Percentiles rank a stretch among this genome's conserved stretches.
phyloP scores from a whole-genome alignment of 805 yeast genomes.

The Myxozyma neotropica region DNA sequence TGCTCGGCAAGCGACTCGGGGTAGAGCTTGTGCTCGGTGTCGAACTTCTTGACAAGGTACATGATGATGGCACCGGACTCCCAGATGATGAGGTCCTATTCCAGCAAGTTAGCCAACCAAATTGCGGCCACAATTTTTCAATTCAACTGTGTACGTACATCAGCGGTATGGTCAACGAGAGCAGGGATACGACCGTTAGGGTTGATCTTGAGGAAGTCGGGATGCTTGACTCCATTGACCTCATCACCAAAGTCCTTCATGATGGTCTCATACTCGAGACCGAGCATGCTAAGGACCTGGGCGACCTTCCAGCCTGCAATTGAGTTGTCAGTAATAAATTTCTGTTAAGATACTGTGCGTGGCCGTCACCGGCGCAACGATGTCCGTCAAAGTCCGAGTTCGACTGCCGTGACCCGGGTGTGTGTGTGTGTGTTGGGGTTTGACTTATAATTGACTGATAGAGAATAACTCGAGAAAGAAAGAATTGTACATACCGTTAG shows the following conservation, averaged over 20 bases:
- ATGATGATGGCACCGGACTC: constrained; percentile 86
- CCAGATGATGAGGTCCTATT: constrained; percentile 57
- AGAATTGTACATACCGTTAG: constrained; percentile 36
- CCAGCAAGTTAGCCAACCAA: neutral
- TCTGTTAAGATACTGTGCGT: neutral
- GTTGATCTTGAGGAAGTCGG: constrained; percentile 58
- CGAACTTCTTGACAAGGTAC: constrained; percentile 65
- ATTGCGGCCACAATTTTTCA: neutral
- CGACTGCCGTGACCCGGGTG: no score
- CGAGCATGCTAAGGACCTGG: constrained; percentile 80
- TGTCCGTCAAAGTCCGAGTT: no score
- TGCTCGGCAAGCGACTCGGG: constrained; percentile 32
- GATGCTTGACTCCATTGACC: constrained; percentile 53
- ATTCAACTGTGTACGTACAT: constrained; percentile 1
- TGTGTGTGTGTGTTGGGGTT: no score
- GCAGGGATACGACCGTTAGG: constrained; percentile 70
- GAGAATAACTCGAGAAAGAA: neutral
- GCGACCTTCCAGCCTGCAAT: constrained; percentile 66
- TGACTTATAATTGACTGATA: no score
- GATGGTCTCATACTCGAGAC: constrained; percentile 69
- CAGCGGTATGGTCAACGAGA: constrained; percentile 39
- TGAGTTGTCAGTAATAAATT: neutral
- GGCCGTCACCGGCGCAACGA: no score
- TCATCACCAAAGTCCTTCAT: constrained; percentile 46
- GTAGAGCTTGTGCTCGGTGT: constrained; percentile 48